Conservation (phyloP, 1,284 basidiomycete species). For the Heterobasidion irregulare region DNA sequence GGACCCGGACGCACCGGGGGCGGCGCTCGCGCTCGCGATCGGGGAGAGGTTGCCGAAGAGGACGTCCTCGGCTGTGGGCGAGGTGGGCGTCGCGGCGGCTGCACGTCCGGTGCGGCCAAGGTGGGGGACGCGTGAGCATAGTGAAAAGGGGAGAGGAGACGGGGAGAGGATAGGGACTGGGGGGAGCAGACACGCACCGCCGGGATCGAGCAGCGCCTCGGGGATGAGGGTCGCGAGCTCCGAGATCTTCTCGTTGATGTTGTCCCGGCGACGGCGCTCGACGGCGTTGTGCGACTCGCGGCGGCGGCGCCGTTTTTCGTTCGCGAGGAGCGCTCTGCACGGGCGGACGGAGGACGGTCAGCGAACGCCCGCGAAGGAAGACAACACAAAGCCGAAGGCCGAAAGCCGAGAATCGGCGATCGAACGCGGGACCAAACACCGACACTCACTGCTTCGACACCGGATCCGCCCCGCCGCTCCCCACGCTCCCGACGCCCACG, state of each 20-base stretch:
- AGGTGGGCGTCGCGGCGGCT: slow-evolving; percentile 21
- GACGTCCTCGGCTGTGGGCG: slow-evolving; percentile 23
- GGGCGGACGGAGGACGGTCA: not conserved
- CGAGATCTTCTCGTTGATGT: slow-evolving; percentile 91
- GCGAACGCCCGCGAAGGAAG: not conserved
- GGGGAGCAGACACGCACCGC: slow-evolving; percentile 23
- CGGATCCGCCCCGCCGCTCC: slow-evolving; percentile 23
- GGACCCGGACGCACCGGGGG: slow-evolving; percentile 3
- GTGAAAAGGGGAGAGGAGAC: not conserved
- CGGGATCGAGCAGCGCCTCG: slow-evolving; percentile 68
- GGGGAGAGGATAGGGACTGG: too few species aligned
- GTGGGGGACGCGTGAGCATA: not conserved
- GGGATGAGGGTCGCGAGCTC: slow-evolving; percentile 86
- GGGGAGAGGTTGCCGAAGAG: slow-evolving; percentile 16
- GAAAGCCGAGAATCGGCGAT: too few species aligned
- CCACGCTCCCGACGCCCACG: slow-evolving; percentile 13
- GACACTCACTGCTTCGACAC: slow-evolving; percentile 33
- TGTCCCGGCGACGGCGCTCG: slow-evolving; percentile 79
- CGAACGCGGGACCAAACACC: too few species aligned
- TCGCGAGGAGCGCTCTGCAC: slow-evolving; percentile 38
- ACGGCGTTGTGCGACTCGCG: slow-evolving; percentile 89
- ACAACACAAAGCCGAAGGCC: not conserved
- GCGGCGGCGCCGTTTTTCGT: slow-evolving; percentile 70
- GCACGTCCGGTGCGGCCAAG: not conserved
- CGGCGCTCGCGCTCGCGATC: not conserved